These are phyloP conservation scores for Panicum hallii DNA, from an alignment of 202 grass and related monocot genomes.

Conservation along the genomic window DNA sequence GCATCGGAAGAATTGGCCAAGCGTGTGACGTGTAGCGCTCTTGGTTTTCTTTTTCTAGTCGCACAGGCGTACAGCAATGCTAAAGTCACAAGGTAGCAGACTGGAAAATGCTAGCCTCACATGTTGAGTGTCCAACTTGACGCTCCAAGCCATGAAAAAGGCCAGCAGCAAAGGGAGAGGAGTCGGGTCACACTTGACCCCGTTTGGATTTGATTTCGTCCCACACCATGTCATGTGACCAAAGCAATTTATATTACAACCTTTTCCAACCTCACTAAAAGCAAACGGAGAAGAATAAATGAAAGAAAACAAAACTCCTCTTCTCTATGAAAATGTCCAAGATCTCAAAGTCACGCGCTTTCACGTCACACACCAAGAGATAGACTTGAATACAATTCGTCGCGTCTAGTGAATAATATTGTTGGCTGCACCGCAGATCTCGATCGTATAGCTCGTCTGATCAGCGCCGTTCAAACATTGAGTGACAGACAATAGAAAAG, in stretches of 20 bases:
- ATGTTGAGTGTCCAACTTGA: neutral
- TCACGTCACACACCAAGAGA: neutral
- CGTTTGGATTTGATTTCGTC: neutral
- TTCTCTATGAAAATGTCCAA: neutral
- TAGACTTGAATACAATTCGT: neutral
- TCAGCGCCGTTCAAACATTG: too few species aligned
- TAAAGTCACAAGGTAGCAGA: too few species aligned
- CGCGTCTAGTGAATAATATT: neutral
- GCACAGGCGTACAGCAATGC: too few species aligned
- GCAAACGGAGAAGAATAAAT: neutral
- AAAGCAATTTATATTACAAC: neutral
- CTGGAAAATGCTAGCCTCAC: too few species aligned
- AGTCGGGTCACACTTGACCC: neutral
- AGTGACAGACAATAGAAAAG: too few species aligned
- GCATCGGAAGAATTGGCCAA: too few species aligned
- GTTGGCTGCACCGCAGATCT: neutral
- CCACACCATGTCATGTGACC: neutral
- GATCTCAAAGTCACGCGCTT: neutral
- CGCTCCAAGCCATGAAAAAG: neutral
- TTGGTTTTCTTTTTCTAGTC: too few species aligned
- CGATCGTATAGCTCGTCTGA: too few species aligned
- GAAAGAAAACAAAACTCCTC: neutral
- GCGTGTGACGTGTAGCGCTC: too few species aligned
- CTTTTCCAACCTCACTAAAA: neutral
- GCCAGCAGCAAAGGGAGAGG: neutral